Conservation (phyloP, 768 basidiomycete genomes). For the Russula sp. region DNA sequence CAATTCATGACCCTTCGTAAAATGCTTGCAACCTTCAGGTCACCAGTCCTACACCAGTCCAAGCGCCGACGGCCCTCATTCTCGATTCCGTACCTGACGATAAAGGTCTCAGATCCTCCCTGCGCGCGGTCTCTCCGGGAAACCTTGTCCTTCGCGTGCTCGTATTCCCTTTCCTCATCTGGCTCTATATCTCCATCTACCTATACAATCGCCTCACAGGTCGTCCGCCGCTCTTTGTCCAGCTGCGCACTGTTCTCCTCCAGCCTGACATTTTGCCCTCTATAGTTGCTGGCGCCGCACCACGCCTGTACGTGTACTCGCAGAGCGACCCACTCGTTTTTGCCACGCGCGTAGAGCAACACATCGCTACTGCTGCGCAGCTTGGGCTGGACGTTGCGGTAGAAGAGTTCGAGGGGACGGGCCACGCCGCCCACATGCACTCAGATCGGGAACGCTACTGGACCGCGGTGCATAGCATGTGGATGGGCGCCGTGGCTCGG, state of each 20-base stretch:
- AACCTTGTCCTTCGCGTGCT: conserved; percentile 11
- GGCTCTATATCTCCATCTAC: conserved; percentile 21
- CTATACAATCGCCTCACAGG: conserved; percentile 15
- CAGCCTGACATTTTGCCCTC: conserved; percentile 19
- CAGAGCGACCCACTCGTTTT: conserved; percentile 22
- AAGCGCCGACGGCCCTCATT: conserved; percentile 21
- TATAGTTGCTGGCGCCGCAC: background rate
- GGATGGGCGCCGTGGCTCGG: conserved; percentile 13
- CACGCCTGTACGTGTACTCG: conserved; percentile 23
- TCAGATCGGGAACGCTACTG: conserved; percentile 23
- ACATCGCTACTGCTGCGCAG: conserved; percentile 14
- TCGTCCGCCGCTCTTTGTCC: conserved; percentile 13
- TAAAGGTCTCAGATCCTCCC: conserved; percentile 22
- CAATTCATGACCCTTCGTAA: conserved; percentile 25
- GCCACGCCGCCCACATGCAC: conserved; percentile 23
- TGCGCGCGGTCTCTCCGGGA: conserved; percentile 19
- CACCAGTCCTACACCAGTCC: background rate
- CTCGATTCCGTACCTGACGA: conserved; percentile 23
- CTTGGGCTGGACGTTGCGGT: conserved; percentile 21
- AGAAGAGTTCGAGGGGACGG: conserved; percentile 20
- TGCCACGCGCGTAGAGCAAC: conserved; percentile 17
- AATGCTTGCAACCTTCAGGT: conserved; percentile 11
- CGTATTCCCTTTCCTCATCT: conserved; percentile 20
- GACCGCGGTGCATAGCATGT: conserved; percentile 19
- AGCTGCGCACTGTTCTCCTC: conserved; percentile 19